Evolutionary conservation across 805 yeast genomes (phyloP).

Genomic region (Tetrapisispora phaffii): DNA sequence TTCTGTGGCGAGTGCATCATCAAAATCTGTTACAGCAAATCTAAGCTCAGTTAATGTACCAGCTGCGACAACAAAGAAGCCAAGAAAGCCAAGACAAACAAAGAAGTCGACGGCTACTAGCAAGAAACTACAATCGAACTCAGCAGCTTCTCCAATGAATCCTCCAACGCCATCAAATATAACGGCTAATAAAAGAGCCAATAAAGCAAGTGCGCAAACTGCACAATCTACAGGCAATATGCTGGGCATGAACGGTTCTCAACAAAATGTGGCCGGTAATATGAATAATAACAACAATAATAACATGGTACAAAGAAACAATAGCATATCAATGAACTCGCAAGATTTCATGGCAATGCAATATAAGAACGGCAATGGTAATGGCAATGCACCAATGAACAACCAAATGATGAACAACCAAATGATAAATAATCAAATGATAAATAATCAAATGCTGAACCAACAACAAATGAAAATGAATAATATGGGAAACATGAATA

Average conservation of each 20-base stretch:
- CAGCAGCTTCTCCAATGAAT: constrained; percentile 4
- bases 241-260: background rate
- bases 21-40: constrained; percentile 1
- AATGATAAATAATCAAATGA: constrained; percentile 3
- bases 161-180: constrained; percentile 4
- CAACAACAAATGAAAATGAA: background rate
- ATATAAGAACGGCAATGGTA: background rate
- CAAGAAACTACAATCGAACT: background rate
- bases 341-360: background rate
- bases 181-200: constrained; percentile 2
- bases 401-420: constrained; percentile 3
- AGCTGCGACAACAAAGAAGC: constrained; percentile 17
- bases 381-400: constrained; percentile 5
- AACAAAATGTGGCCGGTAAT: background rate
- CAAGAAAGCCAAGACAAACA: constrained; percentile 22
- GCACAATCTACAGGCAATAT: background rate
- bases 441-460: constrained; percentile 2
- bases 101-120: constrained; percentile 7
- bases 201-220: background rate
- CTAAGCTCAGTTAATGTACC: constrained; percentile 1
- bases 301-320: constrained; percentile 1
- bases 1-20: constrained; percentile 7
- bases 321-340: constrained; percentile 1
- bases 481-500: constrained; percentile 1
- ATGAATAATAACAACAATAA: background rate